Evolutionary conservation across 768 basidiomycete genomes (phyloP).

Genomic region (Boletus sp.): DNA sequence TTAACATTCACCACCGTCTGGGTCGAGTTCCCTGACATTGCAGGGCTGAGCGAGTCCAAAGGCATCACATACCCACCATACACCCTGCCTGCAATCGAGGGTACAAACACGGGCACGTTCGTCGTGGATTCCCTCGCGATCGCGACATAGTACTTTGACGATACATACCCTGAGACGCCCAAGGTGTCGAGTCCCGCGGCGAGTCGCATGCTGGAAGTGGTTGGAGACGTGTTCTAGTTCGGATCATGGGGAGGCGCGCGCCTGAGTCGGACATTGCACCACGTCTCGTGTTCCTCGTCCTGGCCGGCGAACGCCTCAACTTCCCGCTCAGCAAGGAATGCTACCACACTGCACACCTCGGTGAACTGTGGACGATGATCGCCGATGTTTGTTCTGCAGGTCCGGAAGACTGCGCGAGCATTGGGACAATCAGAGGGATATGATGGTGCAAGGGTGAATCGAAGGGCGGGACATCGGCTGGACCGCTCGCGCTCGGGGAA

Average conservation of each 20-base stretch:
- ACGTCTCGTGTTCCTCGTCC: slow-evolving; percentile 23
- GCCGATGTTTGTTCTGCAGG: slow-evolving; percentile 19
- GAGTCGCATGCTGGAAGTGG: slow-evolving; percentile 33
- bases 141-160: slow-evolving; percentile 47
- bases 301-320: slow-evolving; percentile 28
- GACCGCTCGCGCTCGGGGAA: slow-evolving; percentile 14
- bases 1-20: slow-evolving; percentile 16
- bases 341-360: slow-evolving; percentile 37
- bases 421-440: too few species aligned
- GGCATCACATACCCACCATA: slow-evolving; percentile 29
- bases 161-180: slow-evolving; percentile 44
- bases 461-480: neutral
- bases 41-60: slow-evolving; percentile 22
- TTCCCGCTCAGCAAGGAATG: slow-evolving; percentile 35
- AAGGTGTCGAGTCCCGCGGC: slow-evolving; percentile 36
- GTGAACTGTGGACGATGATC: slow-evolving; percentile 37
- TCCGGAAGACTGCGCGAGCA: slow-evolving; percentile 23
- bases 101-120: slow-evolving; percentile 36
- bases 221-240: slow-evolving; percentile 17
- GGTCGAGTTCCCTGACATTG: slow-evolving; percentile 45
- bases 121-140: slow-evolving; percentile 46
- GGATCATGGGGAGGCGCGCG: neutral
- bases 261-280: neutral
- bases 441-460: too few species aligned
- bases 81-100: slow-evolving; percentile 51